Percentiles rank a stretch among this genome's conserved stretches.
Evolutionary conservation across 2,329 filamentous ascomycete species (phyloP).

Genomic region (Pyrenophora teres): DNA sequence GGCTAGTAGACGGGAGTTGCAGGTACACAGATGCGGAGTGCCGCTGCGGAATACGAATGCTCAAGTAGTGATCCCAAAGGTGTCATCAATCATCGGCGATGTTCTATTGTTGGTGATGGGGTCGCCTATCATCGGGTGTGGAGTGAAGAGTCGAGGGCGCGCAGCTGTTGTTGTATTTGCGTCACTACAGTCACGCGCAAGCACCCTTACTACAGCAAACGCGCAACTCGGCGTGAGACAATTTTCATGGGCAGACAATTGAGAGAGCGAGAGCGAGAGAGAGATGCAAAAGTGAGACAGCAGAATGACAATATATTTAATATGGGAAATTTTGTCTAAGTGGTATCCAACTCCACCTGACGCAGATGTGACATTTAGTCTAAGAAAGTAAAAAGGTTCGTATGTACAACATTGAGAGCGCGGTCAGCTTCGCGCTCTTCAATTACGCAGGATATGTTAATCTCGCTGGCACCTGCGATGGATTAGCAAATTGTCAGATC

Average conservation of each 20-base stretch:
- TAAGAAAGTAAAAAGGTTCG: constrained; percentile 93
- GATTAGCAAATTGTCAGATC: neutral
- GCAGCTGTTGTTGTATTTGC: neutral
- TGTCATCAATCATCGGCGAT: no score
- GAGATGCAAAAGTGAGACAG: neutral
- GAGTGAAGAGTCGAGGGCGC: neutral
- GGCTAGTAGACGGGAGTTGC: no score
- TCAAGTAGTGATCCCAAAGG: no score
- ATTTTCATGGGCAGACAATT: neutral
- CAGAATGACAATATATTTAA: neutral
- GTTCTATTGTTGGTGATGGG: no score
- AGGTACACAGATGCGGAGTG: no score
- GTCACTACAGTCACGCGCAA: neutral
- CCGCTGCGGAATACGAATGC: no score
- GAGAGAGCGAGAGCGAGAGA: neutral
- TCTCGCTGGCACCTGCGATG: constrained; percentile 85
- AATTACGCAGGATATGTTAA: constrained; percentile 98
- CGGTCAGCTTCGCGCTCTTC: constrained; percentile 87
- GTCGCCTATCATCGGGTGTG: neutral
- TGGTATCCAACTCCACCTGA: constrained; percentile 34
- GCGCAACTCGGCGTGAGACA: constrained; percentile 6
- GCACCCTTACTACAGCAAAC: constrained; percentile 7
- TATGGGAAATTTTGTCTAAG: constrained; percentile 14
- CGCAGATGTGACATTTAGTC: constrained; percentile 59
- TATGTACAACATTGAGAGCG: constrained; percentile 95